phyloP scores from a whole-genome alignment of 371 early-diverging fungal genomes.

The Mortierella sp. region DNA sequence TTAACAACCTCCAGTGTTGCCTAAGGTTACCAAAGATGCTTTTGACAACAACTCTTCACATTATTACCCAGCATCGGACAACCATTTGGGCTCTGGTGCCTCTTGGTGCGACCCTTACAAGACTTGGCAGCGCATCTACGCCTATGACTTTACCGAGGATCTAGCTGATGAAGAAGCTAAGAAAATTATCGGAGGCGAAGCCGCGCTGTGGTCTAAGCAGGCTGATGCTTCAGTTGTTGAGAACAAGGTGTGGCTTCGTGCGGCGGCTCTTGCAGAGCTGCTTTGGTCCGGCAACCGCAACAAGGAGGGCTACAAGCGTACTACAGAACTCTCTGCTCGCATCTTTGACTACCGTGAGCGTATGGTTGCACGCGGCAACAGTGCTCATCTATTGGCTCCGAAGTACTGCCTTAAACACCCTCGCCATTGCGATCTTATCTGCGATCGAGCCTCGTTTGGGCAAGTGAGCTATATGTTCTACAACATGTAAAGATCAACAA shows the following conservation, averaged over 20 bases:
- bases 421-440: slow-evolving; percentile 66
- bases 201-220: slow-evolving; percentile 83
- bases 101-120: slow-evolving; percentile 88
- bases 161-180: slow-evolving; percentile 63
- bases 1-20: slow-evolving; percentile 39
- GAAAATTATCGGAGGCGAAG: slow-evolving; percentile 70
- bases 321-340: slow-evolving; percentile 74
- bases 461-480: slow-evolving; percentile 21
- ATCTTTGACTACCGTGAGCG: slow-evolving; percentile 83
- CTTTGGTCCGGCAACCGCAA: slow-evolving; percentile 82
- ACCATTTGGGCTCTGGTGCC: slow-evolving; percentile 64
- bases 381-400: slow-evolving; percentile 77
- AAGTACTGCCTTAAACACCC: slow-evolving; percentile 80
- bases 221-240: slow-evolving; percentile 75
- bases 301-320: slow-evolving; percentile 64
- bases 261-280: slow-evolving; percentile 79
- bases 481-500: too few species aligned
- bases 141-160: slow-evolving; percentile 73
- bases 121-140: slow-evolving; percentile 85
- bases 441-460: slow-evolving; percentile 48
- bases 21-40: slow-evolving; percentile 28
- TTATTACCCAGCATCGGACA: slow-evolving; percentile 22
- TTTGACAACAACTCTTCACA: slow-evolving; percentile 24
- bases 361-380: slow-evolving; percentile 75
- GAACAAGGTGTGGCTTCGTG: slow-evolving; percentile 78